Percentiles rank a stretch among this genome's conserved stretches.
Conservation (phyloP, 495 filamentous ascomycete species). For the Bacidia gigantensis region DNA sequence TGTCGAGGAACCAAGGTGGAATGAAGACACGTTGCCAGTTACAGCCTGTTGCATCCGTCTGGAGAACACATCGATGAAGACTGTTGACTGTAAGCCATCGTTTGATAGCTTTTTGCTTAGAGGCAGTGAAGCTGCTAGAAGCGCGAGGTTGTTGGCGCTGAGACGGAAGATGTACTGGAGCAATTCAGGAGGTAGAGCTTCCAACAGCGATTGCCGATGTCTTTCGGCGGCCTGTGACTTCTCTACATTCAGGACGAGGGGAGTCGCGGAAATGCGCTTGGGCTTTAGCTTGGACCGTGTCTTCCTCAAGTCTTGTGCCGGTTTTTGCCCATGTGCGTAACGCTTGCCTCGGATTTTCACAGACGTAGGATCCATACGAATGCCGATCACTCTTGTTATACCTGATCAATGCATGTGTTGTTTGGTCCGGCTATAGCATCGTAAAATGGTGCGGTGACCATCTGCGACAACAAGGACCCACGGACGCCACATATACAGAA, state of each 20-base stretch:
- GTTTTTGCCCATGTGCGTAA: conserved; percentile 7
- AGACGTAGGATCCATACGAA: conserved; percentile 10
- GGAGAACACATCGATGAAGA: conserved; percentile 3
- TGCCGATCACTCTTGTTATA: neutral
- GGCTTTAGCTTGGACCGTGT: conserved; percentile 6
- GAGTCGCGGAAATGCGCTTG: neutral
- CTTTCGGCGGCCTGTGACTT: no score
- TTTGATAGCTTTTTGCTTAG: conserved; percentile 27
- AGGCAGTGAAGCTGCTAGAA: conserved; percentile 31
- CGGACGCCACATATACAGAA: no score
- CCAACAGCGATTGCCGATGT: conserved; percentile 25
- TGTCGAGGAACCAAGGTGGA: neutral
- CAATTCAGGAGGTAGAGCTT: conserved; percentile 39
- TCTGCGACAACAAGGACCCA: no score
- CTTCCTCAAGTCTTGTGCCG: conserved; percentile 10
- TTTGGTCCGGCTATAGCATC: neutral
- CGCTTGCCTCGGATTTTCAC: conserved; percentile 18
- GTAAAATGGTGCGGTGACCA: no score
- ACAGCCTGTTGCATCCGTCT: neutral
- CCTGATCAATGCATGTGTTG: no score
- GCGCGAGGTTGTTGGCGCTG: conserved; percentile 30
- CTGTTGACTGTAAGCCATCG: conserved; percentile 6
- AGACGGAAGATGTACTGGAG: conserved; percentile 40
- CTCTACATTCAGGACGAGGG: neutral
- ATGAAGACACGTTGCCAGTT: no score